phyloP scores from a whole-genome alignment of 345 rosid genomes.

The Heritiera littoralis region DNA sequence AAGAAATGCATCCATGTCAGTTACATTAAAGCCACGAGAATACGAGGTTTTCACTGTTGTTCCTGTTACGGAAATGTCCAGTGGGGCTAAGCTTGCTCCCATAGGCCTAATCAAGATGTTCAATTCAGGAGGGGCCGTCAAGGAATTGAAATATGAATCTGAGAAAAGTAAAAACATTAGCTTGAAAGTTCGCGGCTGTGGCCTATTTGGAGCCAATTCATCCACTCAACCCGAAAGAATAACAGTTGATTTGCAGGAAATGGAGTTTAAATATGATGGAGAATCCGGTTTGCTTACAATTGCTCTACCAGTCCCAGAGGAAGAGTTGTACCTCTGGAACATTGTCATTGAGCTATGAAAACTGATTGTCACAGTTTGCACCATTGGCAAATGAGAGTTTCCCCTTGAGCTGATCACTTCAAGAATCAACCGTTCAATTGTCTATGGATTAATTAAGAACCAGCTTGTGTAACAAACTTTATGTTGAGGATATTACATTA shows the following conservation, averaged over 20 bases:
- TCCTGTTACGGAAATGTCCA: conserved; percentile 47
- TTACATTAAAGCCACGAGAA: conserved; percentile 53
- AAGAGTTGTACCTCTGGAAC: conserved; percentile 60
- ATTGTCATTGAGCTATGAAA: conserved; percentile 31
- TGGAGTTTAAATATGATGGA: conserved; percentile 40
- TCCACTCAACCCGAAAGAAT: conserved; percentile 38
- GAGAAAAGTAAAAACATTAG: conserved; percentile 18
- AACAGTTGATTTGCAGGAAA: conserved; percentile 35
- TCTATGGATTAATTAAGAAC: neutral
- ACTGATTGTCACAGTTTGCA: neutral
- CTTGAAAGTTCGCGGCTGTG: conserved; percentile 41
- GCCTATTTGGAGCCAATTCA: neutral
- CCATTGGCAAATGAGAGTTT: neutral
- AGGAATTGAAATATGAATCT: conserved; percentile 31
- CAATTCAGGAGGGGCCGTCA: conserved; percentile 44
- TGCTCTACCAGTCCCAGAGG: conserved; percentile 37
- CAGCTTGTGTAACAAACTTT: neutral
- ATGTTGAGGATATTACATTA: neutral
- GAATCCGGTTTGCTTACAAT: conserved; percentile 42
- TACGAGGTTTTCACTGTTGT: conserved; percentile 62
- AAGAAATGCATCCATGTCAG: conserved; percentile 46
- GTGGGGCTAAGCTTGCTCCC: conserved; percentile 45
- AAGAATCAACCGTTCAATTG: neutral
- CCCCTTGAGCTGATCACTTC: neutral
- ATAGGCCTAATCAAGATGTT: conserved; percentile 57